Evolutionary conservation across 2,329 filamentous ascomycete genomes (phyloP).

Genomic region (Epichloe elymi): DNA sequence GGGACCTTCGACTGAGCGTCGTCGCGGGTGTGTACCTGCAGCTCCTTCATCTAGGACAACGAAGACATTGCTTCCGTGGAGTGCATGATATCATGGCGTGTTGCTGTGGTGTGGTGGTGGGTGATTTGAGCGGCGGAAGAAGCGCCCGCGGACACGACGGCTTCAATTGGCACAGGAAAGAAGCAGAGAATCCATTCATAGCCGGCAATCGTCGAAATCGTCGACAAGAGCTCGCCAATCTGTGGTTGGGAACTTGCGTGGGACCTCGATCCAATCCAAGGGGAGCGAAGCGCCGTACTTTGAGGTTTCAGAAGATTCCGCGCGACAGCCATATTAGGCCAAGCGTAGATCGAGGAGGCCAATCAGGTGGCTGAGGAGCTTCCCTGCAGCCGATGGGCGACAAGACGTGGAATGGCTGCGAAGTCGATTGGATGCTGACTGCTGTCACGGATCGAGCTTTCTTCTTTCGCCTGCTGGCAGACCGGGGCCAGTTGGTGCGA

Average conservation of each 20-base stretch:
- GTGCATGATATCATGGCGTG: too few relatives aligned
- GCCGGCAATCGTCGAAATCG: background rate
- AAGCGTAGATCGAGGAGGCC: conserved; percentile 17
- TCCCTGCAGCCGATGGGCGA: conserved; percentile 15
- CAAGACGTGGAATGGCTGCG: background rate
- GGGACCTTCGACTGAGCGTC: too few relatives aligned
- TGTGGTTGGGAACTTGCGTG: background rate
- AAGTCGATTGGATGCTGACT: conserved; percentile 10
- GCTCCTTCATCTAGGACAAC: too few relatives aligned
- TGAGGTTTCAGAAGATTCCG: conserved; percentile 13
- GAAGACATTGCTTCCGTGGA: too few relatives aligned
- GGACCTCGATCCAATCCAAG: too few relatives aligned
- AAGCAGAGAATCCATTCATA: background rate
- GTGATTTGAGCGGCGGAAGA: too few relatives aligned
- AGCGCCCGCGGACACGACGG: too few relatives aligned
- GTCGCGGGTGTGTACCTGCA: too few relatives aligned
- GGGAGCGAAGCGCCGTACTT: background rate
- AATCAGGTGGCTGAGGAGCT: conserved; percentile 21
- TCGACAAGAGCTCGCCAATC: conserved; percentile 3
- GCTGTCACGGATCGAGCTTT: background rate
- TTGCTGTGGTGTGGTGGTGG: too few relatives aligned
- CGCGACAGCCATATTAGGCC: conserved; percentile 18
- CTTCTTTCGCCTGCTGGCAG: background rate
- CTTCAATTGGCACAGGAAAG: too few relatives aligned
- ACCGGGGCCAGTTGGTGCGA: background rate